Conservation (phyloP, 1,139 yeast genomes). For the Taiozyma sp. region DNA sequence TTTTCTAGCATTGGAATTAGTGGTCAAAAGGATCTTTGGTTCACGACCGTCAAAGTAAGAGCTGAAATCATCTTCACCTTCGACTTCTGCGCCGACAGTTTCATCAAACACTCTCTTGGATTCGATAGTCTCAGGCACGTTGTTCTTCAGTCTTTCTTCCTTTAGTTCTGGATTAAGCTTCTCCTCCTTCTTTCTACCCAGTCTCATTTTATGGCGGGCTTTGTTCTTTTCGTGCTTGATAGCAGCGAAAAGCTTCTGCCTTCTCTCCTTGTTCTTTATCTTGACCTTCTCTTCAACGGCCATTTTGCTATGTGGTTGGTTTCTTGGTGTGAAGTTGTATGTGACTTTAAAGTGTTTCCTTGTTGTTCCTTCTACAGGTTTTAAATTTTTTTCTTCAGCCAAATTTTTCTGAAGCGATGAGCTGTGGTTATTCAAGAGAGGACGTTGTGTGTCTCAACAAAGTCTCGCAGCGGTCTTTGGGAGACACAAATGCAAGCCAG, state of each 20-base stretch:
- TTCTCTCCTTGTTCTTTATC: slow-evolving; percentile 70
- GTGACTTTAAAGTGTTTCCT: neutral
- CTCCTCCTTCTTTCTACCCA: slow-evolving; percentile 80
- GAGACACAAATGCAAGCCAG: neutral
- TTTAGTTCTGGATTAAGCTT: slow-evolving; percentile 74
- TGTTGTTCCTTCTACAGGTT: neutral
- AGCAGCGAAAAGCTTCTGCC: slow-evolving; percentile 76
- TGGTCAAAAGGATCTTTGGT: slow-evolving; percentile 87
- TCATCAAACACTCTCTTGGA: slow-evolving; percentile 87
- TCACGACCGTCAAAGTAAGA: slow-evolving; percentile 56
- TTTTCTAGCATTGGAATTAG: slow-evolving; percentile 81
- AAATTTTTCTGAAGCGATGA: neutral
- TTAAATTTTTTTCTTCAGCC: neutral
- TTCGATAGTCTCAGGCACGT: slow-evolving; percentile 87
- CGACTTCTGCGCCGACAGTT: slow-evolving; percentile 59
- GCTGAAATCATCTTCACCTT: slow-evolving; percentile 77
- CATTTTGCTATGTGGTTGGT: slow-evolving; percentile 1
- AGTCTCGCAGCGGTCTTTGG: no score
- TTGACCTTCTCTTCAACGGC: slow-evolving; percentile 26
- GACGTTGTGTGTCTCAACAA: neutral
- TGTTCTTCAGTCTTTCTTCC: slow-evolving; percentile 72
- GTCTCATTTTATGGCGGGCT: slow-evolving; percentile 70
- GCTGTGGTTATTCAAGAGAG: neutral
- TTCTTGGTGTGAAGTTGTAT: neutral
- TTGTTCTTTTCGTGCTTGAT: slow-evolving; percentile 73